Evolutionary conservation across 2,329 filamentous ascomycete species (phyloP), one percentile per base, ranked within the genome.

Genomic region (Colletotrichum trifolii): DNA sequence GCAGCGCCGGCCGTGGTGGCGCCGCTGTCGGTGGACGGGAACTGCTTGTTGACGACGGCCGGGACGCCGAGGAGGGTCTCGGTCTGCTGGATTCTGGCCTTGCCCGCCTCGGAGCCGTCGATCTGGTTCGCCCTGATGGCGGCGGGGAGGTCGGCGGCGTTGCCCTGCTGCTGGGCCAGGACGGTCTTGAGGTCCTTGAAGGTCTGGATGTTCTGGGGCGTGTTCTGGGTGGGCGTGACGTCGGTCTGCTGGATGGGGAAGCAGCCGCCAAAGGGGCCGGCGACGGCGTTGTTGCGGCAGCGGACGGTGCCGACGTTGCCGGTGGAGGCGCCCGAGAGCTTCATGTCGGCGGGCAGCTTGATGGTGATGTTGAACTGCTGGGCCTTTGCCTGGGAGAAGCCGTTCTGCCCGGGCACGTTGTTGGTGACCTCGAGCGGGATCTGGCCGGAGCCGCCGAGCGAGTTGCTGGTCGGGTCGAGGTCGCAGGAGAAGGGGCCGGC

Each of bases 291-390:
- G 77, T 89, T 89, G 17, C 85, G 80, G 78, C 86, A 88, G 40
- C 86, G 82, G 17, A 88, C 79, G 1, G 85, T 88, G 78, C 85
- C 87, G 43, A 87, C 71, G 59, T 87, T 83, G 47, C 87, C 87
- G 2, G 85, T 86, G 0, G 86, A 86, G 8, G 76, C 82, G 67
- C 85, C 85, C 34, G 76, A 79, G 73, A 85, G 87, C 50, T 76
- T 74, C 39, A 87, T 74, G 46, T 79, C 72, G 34, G 77, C 69
- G 2, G 85, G 85, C 83, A 87, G 81, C 53, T 78, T 77, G 8
- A 87, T 80, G 4, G 81, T 85, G 68, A 89, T 83, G 68, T 83
- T 81, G 71, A 89, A 87, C n/a, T 84, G 76, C 70, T 85, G 75
- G 1, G 80, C 78, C 74, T 87, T 86, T 58, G 77, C 82, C 69